Evolutionary conservation across 192 early-diverging fungal species (phyloP), one percentile per base, ranked within the genome.

Genomic region (Phlyctochytrium arcticum): DNA sequence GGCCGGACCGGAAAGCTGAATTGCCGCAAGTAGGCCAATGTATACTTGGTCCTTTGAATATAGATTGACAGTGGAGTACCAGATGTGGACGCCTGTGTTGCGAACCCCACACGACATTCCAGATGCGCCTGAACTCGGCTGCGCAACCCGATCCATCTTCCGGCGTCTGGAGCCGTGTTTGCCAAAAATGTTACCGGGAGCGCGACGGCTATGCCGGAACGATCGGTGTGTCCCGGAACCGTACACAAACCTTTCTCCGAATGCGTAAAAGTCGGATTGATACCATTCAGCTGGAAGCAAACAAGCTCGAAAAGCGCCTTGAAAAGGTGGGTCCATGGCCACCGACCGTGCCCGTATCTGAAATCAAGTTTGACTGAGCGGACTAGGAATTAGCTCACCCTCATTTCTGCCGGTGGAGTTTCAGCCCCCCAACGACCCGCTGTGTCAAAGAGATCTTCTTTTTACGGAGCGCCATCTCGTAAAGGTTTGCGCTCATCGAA

Each of bases 231-330:
- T 76, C 75, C 17, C 70, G 76, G 5, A 70, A 51, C 33, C 39
- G 65, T 29, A 83, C 76, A 3, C 19, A 57, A 3, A 23, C 69
- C 0, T 83, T 76, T 72, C 30, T 79, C 15, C 70, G 66, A 42
- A 23, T 70, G 17, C 33, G 81, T 24, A 79, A 71, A 24, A 35
- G 10, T 7, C 44, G 56, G 32, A 57, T 75, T 6, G 74, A 74
- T 37, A 59, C 61, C 29, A 42, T 75, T 23, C 48, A 34, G 47
- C 36, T 83, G 36, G 81, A 83, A 50, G 56, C 61, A 3, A 83
- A 83, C 49, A 83, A 77, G 70, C 55, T 83, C 17, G 75, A 75
- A 42, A 82, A 79, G 66, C 63, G 81, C 19, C 59, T 82, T 44
- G 81, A 83, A 60, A 83, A 78, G 71, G 80, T 82, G 35, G 23